Evolutionary conservation across 2,329 filamentous ascomycete species (phyloP).

Genomic region (Apiospora aurea): DNA sequence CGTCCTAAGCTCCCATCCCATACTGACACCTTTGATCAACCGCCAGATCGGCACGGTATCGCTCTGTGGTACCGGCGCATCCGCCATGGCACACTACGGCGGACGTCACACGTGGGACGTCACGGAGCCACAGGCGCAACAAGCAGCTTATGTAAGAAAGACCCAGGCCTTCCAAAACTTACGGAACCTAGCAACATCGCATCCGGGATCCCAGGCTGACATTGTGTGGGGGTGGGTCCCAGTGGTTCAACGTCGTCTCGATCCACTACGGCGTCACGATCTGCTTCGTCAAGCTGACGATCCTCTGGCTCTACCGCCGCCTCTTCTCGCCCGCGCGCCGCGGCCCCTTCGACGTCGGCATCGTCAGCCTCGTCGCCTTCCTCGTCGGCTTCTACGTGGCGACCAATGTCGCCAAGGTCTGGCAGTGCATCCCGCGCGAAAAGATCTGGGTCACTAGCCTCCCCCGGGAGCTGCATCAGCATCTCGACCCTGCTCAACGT

Average conservation of each 20-base stretch:
- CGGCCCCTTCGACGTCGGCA: constrained; percentile 21
- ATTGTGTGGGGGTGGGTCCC: neutral
- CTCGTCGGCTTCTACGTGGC: neutral
- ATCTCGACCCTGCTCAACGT: neutral
- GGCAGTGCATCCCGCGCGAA: neutral
- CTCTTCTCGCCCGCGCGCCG: constrained; percentile 33
- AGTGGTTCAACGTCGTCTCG: constrained; percentile 33
- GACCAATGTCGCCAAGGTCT: neutral
- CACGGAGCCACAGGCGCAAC: constrained; percentile 23
- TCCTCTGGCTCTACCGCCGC: constrained; percentile 34
- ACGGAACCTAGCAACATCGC: neutral
- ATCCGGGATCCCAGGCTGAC: neutral
- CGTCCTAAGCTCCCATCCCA: neutral
- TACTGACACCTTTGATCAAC: neutral
- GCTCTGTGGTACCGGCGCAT: constrained; percentile 20
- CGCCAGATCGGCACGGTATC: constrained; percentile 29
- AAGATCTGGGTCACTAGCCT: neutral
- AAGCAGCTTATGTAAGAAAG: constrained; percentile 30
- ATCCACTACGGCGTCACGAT: constrained; percentile 33
- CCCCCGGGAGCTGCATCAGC: neutral
- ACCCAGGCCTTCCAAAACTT: neutral
- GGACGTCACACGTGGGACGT: constrained; percentile 34
- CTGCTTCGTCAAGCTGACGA: constrained; percentile 32
- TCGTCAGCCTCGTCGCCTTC: neutral
- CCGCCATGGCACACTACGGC: constrained; percentile 31